A percentile compares a stretch with the other conserved stretches of the same genome.
Evolutionary conservation across 208 protist species (phyloP).

Genomic region (Trypanosoma rangeli): DNA sequence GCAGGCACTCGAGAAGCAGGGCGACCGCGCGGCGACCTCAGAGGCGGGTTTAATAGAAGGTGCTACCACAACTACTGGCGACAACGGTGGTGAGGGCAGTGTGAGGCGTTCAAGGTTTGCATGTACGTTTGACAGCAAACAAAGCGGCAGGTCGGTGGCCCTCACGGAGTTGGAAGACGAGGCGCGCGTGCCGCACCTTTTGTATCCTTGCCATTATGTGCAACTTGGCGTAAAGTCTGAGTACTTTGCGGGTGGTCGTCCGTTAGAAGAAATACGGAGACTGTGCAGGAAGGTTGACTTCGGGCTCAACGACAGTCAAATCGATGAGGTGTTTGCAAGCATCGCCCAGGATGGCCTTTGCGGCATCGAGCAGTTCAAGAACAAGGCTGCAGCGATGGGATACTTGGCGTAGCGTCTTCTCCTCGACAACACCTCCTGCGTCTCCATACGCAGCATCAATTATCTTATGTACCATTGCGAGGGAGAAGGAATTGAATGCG

Average conservation of each 20-base stretch:
- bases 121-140: slow-evolving; percentile 26
- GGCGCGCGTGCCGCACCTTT: slow-evolving; percentile 61
- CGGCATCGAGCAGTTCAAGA: slow-evolving; percentile 90
- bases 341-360: slow-evolving; percentile 46
- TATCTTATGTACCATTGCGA: slow-evolving; percentile 4
- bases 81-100: background rate
- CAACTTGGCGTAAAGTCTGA: slow-evolving; percentile 70
- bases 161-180: slow-evolving; percentile 55
- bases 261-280: slow-evolving; percentile 57
- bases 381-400: slow-evolving; percentile 62
- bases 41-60: background rate
- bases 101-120: slow-evolving; percentile 8
- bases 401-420: slow-evolving; percentile 36
- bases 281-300: slow-evolving; percentile 74
- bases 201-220: slow-evolving; percentile 86
- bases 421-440: no score
- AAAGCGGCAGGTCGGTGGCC: background rate
- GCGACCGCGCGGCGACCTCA: background rate
- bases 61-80: background rate
- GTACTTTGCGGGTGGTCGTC: slow-evolving; percentile 79
- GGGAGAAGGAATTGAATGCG: slow-evolving; percentile 19
- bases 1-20: background rate
- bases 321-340: slow-evolving; percentile 66
- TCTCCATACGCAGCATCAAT: no score
- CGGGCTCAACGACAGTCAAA: slow-evolving; percentile 58